Conservation (phyloP, 139 green algal species). For the Chlamydomonas schloesseri region DNA sequence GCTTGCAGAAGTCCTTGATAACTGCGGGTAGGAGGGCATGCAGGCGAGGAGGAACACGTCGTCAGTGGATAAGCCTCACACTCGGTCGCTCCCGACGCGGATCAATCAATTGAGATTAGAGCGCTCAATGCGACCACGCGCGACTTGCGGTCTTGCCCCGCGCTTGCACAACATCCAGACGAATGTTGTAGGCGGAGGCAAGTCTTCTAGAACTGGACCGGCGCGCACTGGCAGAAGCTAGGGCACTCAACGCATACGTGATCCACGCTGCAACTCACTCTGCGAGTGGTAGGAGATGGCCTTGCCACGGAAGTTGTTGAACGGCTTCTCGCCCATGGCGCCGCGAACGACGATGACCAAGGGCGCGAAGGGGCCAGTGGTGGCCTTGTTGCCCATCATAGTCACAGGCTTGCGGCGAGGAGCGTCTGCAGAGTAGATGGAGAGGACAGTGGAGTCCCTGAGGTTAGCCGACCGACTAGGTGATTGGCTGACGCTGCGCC, state of each 20-base stretch:
- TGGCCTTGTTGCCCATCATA: conserved; percentile 86
- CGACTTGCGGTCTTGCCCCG: too few relatives aligned
- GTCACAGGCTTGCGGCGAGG: conserved; percentile 49
- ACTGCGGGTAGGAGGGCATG: conserved; percentile 82
- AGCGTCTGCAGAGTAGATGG: conserved; percentile 1
- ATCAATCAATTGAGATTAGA: too few relatives aligned
- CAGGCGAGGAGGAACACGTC: too few relatives aligned
- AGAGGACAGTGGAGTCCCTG: neutral
- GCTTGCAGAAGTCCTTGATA: conserved; percentile 98
- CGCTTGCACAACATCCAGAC: too few relatives aligned
- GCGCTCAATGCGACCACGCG: too few relatives aligned
- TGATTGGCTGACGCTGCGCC: neutral
- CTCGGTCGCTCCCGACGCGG: too few relatives aligned
- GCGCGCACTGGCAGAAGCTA: too few relatives aligned
- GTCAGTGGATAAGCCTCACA: too few relatives aligned
- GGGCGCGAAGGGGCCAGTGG: conserved; percentile 90
- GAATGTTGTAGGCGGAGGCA: too few relatives aligned
- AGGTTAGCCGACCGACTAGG: neutral
- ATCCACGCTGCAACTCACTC: too few relatives aligned
- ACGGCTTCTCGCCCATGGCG: conserved; percentile 93
- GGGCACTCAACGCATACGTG: too few relatives aligned
- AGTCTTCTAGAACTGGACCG: too few relatives aligned
- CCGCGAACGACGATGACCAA: conserved; percentile 86
- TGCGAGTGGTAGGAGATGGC: conserved; percentile 98
- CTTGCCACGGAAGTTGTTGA: conserved; percentile 98